Base-by-base conservation (phyloP, 371 early-diverging fungal genomes). In the Paraphysoderma sedebokerense region DNA sequence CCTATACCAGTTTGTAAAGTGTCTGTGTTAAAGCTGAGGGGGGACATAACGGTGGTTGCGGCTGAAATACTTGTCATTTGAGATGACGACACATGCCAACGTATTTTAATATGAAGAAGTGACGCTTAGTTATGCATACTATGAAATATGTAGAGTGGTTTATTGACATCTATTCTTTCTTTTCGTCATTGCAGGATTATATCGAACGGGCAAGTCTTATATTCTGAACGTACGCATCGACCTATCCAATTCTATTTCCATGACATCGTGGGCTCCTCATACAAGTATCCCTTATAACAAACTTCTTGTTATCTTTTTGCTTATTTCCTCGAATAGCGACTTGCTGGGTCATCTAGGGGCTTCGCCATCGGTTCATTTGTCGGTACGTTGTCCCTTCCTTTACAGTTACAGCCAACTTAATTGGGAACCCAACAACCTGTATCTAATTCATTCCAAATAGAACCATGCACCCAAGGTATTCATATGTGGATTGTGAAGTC, bases 201-300 rank as follows among this genome's bases (percentile, higher is more conserved):
- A 42, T 12, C 42, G 42, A 17, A 42, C 42, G 2, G 42, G 42
- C 42, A 42, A 42, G 17, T 42, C 42, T 8, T 42, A 42, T 28
- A 32, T 42, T 2, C 13, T 42, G 28, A 42, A 42, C 17, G 42
- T 42, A 28, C 13, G 42, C n/a, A n/a, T n/a, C n/a, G n/a, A n/a
- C n/a, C n/a, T n/a, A n/a, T n/a, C n/a, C n/a, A n/a, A n/a, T n/a
- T n/a, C n/a, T n/a, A n/a, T n/a, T n/a, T n/a, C n/a, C n/a, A n/a
- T n/a, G n/a, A n/a, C n/a, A n/a, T n/a, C n/a, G n/a, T n/a, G n/a
- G n/a, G n/a, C n/a, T n/a, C n/a, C n/a, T n/a, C n/a, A n/a, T 11
- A 8, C 9, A 12, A n/a, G 11, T 13, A 12, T 39, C 9, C 23
- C 39, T 2, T 2, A 17, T 2, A 12, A 6, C 3, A 5, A 22